Evolutionary conservation across 345 rosid species (phyloP).

Genomic region (Eucalyptus pauciflora): DNA sequence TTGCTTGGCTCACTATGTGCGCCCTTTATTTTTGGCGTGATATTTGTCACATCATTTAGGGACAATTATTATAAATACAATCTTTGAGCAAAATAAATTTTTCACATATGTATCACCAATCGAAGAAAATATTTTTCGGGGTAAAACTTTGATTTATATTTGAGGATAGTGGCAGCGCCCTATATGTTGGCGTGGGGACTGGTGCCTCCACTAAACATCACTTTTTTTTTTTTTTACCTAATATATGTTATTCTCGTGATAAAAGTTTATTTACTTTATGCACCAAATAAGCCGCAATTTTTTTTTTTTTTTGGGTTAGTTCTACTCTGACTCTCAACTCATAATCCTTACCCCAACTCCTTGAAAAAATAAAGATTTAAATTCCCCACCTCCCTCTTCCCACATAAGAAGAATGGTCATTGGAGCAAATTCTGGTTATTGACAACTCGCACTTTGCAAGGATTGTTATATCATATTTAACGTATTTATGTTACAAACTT

Average conservation of each 20-base stretch:
- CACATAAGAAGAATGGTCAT: rapidly evolving
- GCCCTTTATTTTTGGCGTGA: neutral
- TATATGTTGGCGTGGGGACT: neutral
- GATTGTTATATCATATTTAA: neutral
- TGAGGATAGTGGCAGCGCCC: neutral
- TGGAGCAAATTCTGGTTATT: no score
- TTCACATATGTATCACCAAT: neutral
- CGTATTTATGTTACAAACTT: neutral
- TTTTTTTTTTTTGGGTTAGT: no score
- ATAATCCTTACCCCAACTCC: no score
- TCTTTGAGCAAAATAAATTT: neutral
- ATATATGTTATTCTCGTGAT: neutral
- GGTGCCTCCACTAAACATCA: neutral
- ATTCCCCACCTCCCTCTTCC: no score
- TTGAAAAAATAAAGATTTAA: no score
- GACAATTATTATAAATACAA: no score
- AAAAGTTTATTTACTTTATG: neutral
- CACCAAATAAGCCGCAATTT: no score
- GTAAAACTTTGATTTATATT: neutral
- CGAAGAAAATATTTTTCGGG: neutral
- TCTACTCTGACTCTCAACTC: no score
- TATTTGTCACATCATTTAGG: neutral
- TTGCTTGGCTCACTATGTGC: neutral
- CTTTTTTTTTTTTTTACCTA: neutral
- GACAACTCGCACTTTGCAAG: neutral